phyloP scores from a whole-genome alignment of 306 rosid species.

The Fragaria nilgerrensis region DNA sequence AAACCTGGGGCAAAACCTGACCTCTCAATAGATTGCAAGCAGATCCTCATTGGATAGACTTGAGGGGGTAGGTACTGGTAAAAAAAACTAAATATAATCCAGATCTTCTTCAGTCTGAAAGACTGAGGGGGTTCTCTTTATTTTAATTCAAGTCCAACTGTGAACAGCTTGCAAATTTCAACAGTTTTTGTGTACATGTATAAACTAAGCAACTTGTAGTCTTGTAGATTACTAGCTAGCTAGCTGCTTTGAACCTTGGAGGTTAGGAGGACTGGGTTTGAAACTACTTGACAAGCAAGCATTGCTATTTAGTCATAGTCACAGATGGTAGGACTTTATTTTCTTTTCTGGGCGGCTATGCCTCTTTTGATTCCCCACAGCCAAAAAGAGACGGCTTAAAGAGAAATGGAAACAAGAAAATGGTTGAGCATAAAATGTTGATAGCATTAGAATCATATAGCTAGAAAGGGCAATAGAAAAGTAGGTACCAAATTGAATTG shows the following conservation, averaged over 20 bases:
- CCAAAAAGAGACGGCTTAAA: background rate
- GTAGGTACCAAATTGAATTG: background rate
- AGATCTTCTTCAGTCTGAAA: background rate
- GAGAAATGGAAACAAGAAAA: background rate
- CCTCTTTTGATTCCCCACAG: background rate
- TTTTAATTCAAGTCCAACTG: conserved; percentile 6
- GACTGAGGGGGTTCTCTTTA: background rate
- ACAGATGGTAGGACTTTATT: background rate
- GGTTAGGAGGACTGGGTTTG: background rate
- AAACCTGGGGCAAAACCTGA: background rate
- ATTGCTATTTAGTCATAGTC: background rate
- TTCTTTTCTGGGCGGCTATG: background rate
- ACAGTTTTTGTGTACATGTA: background rate
- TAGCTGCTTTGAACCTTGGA: background rate
- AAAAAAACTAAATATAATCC: background rate
- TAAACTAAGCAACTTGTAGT: background rate
- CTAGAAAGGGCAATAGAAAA: background rate
- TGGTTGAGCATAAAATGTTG: background rate
- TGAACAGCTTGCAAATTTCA: conserved; percentile 11
- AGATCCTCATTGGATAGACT: background rate
- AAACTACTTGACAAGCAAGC: background rate
- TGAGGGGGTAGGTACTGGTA: background rate
- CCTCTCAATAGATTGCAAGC: background rate
- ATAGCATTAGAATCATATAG: background rate
- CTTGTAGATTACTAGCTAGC: background rate